These are phyloP conservation scores for Cyclanthera cordifolia DNA, from an alignment of 306 rosid species.

Conservation along the genomic window DNA sequence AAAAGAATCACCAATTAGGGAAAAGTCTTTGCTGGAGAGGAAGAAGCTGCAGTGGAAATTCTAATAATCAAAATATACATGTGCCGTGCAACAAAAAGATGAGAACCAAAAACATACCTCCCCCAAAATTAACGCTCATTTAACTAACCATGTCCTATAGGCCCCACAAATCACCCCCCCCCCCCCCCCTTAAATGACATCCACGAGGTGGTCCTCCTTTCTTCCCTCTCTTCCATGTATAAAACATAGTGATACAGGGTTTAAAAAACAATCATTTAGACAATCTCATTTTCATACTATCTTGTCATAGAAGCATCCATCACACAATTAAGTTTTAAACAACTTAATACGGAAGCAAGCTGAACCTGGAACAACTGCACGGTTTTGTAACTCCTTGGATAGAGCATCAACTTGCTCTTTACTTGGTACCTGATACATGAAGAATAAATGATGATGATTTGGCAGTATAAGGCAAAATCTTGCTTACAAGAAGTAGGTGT, in stretches of 20 bases:
- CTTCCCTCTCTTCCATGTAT: too few species aligned
- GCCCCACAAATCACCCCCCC: too few species aligned
- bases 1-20: neutral
- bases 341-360: neutral
- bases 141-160: too few species aligned
- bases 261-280: too few species aligned
- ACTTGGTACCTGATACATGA: conserved; percentile 57
- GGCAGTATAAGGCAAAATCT: neutral
- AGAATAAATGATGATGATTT: conserved; percentile 8
- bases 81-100: neutral
- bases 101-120: too few species aligned
- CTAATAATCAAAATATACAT: neutral
- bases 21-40: neutral
- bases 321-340: too few species aligned
- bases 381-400: conserved; percentile 62
- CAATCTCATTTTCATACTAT: too few species aligned
- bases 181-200: too few species aligned
- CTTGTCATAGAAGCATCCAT: too few species aligned
- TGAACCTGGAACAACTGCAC: conserved; percentile 83
- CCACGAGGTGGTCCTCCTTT: too few species aligned
- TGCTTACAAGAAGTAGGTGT: neutral
- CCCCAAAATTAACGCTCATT: too few species aligned
- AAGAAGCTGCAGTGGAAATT: neutral
- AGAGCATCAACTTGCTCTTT: conserved; percentile 85
- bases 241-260: too few species aligned